Evolutionary conservation across 441 rosid genomes (phyloP).

Genomic region (Populus hybrid): DNA sequence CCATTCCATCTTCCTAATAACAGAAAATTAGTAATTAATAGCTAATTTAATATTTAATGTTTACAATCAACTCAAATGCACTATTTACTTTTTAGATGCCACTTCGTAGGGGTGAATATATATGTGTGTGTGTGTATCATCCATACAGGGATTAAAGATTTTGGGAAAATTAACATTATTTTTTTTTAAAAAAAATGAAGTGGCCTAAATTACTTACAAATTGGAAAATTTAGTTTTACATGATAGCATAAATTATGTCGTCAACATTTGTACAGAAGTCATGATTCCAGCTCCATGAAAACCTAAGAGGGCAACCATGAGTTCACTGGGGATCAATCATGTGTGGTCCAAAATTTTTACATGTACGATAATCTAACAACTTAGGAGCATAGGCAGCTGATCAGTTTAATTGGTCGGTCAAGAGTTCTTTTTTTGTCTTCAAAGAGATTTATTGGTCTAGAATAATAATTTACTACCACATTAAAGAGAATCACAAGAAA

Average conservation of each 20-base stretch:
- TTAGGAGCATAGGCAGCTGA: no score
- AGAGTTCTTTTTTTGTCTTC: not conserved
- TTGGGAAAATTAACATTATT: no score
- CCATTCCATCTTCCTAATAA: conserved; percentile 56
- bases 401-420: not conserved
- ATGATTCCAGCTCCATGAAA: not conserved
- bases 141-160: no score
- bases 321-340: not conserved
- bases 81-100: not conserved
- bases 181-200: no score
- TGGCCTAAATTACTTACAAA: no score
- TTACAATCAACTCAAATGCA: not conserved
- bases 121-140: no score
- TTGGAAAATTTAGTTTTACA: not conserved
- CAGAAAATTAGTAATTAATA: not conserved
- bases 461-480: not conserved
- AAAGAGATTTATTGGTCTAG: not conserved
- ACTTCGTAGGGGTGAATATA: not conserved
- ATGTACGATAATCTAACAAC: not conserved
- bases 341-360: no score
- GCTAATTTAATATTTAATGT: no score
- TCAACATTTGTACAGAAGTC: not conserved
- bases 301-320: conserved; percentile 2
- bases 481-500: conserved; percentile 6
- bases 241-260: not conserved